Evolutionary conservation across 768 basidiomycete genomes (phyloP).

Genomic region (Pseudohyphozyma bogoriensis): DNA sequence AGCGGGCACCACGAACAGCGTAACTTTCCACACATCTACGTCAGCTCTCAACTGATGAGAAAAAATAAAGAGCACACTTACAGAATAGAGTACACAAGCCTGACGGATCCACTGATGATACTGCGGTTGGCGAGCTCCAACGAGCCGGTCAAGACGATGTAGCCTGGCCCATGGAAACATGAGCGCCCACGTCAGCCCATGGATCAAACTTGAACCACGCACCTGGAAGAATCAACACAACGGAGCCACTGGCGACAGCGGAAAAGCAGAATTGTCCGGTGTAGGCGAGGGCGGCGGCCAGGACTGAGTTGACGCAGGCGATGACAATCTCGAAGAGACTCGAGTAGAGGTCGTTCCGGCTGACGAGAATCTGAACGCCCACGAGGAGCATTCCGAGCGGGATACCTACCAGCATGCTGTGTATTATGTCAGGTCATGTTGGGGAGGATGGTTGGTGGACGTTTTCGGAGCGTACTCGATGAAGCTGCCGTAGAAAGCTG

Average conservation of each 20-base stretch:
- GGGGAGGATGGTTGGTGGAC: too few relatives aligned
- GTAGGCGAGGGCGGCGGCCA: slow-evolving; percentile 60
- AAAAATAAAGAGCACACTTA: too few relatives aligned
- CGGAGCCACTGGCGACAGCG: slow-evolving; percentile 61
- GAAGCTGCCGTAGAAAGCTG: slow-evolving; percentile 61
- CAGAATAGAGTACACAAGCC: slow-evolving; percentile 53
- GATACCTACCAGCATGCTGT: slow-evolving; percentile 53
- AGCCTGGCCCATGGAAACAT: too few relatives aligned
- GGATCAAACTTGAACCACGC: too few relatives aligned
- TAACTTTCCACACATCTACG: too few relatives aligned
- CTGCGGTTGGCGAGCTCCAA: slow-evolving; percentile 54
- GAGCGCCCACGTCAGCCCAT: background rate
- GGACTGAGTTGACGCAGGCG: slow-evolving; percentile 63
- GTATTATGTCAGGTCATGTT: too few relatives aligned
- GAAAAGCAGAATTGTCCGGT: slow-evolving; percentile 65
- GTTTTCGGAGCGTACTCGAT: too few relatives aligned
- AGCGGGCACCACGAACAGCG: too few relatives aligned
- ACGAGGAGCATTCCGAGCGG: slow-evolving; percentile 70
- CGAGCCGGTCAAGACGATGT: slow-evolving; percentile 46
- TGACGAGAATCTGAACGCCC: slow-evolving; percentile 55
- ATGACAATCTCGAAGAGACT: slow-evolving; percentile 77
- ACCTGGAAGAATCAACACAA: slow-evolving; percentile 60
- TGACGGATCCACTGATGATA: slow-evolving; percentile 68
- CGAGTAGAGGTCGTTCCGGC: slow-evolving; percentile 60
- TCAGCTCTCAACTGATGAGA: too few relatives aligned